phyloP scores from a whole-genome alignment of 2,329 filamentous ascomycete species.

The Hypoxylon sp. region DNA sequence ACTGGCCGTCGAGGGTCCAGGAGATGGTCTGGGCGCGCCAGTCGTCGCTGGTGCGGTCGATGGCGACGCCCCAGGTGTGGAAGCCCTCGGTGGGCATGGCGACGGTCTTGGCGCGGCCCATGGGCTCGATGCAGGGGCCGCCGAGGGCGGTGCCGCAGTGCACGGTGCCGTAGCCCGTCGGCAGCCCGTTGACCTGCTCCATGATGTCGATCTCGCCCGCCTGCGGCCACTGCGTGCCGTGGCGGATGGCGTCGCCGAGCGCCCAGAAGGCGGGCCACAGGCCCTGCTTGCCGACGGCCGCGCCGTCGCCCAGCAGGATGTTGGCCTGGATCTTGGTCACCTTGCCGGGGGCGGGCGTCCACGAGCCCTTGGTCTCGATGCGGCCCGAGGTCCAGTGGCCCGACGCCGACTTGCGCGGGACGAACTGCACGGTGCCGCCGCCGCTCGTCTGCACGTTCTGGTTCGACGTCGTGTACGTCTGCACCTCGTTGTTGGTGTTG shows the following conservation, averaged over 20 bases:
- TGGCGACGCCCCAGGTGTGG: conserved; percentile 59
- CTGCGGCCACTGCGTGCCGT: conserved; percentile 58
- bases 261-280: conserved; percentile 69
- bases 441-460: conserved; percentile 61
- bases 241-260: conserved; percentile 58
- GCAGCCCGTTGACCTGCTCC: conserved; percentile 61
- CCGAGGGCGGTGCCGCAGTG: conserved; percentile 59
- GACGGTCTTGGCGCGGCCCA: conserved; percentile 50
- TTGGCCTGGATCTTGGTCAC: conserved; percentile 56
- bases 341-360: conserved; percentile 56
- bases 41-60: conserved; percentile 56
- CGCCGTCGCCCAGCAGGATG: conserved; percentile 57
- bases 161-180: conserved; percentile 56
- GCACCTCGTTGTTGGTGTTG: conserved; percentile 60
- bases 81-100: conserved; percentile 51
- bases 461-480: conserved; percentile 57
- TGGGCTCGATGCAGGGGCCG: conserved; percentile 61
- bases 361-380: conserved; percentile 58
- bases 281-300: conserved; percentile 54
- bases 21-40: conserved; percentile 59
- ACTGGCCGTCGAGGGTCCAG: conserved; percentile 57
- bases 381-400: conserved; percentile 62
- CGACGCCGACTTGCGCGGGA: conserved; percentile 53
- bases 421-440: conserved; percentile 58
- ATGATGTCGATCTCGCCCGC: conserved; percentile 67